Evolutionary conservation across 2,329 filamentous ascomycete genomes (phyloP).

Genomic region (Aspergillus arachidicola): DNA sequence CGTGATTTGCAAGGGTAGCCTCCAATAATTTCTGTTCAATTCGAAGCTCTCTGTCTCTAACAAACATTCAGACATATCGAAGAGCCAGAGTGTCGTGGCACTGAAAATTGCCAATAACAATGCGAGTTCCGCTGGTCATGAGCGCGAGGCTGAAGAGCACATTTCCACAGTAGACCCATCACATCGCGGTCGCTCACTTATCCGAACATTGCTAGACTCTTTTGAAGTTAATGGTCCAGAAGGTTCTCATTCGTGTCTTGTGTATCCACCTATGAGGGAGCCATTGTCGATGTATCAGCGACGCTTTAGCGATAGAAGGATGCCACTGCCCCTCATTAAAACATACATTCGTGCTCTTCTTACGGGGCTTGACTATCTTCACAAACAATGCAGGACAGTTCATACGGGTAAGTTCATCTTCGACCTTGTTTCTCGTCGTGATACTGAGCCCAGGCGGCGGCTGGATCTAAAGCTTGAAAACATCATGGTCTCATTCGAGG

Average conservation of each 20-base stretch:
- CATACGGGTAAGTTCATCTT: slow-evolving; percentile 41
- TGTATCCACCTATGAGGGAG: slow-evolving; percentile 44
- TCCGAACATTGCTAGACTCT: slow-evolving; percentile 38
- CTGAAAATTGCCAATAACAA: slow-evolving; percentile 34
- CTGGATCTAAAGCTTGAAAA: slow-evolving; percentile 50
- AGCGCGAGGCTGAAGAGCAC: slow-evolving; percentile 37
- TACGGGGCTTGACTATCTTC: slow-evolving; percentile 47
- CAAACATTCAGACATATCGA: slow-evolving; percentile 27
- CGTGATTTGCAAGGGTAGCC: slow-evolving; percentile 31
- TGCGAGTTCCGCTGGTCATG: slow-evolving; percentile 24
- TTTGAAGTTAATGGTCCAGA: slow-evolving; percentile 36
- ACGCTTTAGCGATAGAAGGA: slow-evolving; percentile 32
- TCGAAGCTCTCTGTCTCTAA: slow-evolving; percentile 29
- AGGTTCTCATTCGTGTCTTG: slow-evolving; percentile 40
- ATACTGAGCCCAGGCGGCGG: slow-evolving; percentile 18
- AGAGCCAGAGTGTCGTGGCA: slow-evolving; percentile 28
- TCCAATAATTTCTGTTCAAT: slow-evolving; percentile 20
- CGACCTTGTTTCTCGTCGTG: slow-evolving; percentile 12
- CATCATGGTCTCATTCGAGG: slow-evolving; percentile 42
- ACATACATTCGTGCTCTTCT: slow-evolving; percentile 42
- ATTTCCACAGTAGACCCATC: slow-evolving; percentile 35
- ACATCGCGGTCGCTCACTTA: slow-evolving; percentile 36
- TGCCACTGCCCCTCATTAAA: slow-evolving; percentile 40
- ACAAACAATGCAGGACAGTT: slow-evolving; percentile 43
- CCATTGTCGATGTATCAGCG: slow-evolving; percentile 38